These are phyloP conservation scores for Noccaea caerulescens DNA, from an alignment of 345 rosid species.

Conservation along the genomic window DNA sequence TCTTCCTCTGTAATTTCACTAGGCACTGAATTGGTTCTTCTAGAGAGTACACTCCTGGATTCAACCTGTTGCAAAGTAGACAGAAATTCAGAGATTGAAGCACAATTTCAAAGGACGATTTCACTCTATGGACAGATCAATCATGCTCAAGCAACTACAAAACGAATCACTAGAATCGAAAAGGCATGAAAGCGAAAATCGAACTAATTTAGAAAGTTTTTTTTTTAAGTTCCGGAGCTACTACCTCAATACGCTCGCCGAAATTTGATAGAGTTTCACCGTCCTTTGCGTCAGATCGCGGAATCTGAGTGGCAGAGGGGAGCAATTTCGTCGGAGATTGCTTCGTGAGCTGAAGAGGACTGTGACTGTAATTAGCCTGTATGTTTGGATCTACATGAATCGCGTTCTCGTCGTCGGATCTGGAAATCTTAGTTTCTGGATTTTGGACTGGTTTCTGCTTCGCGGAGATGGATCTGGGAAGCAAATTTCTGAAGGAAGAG, in stretches of 20 bases:
- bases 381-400: conserved; percentile 67
- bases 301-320: background rate
- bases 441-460: conserved; percentile 46
- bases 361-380: background rate
- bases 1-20: conserved; percentile 86
- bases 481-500: conserved; percentile 66
- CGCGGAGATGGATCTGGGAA: conserved; percentile 66
- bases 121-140: background rate
- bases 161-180: background rate
- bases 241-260: conserved; percentile 11
- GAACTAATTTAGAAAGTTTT: background rate
- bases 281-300: conserved; percentile 2
- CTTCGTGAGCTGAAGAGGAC: background rate
- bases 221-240: background rate
- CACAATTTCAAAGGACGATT: background rate
- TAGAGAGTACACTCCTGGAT: conserved; percentile 54
- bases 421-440: conserved; percentile 32
- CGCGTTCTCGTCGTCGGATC: conserved; percentile 58
- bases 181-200: background rate
- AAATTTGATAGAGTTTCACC: background rate
- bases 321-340: background rate
- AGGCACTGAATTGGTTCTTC: conserved; percentile 63
- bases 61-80: conserved; percentile 61
- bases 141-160: background rate
- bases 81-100: conserved; percentile 49